Evolutionary conservation across 257 asterid genomes (phyloP).

Genomic region (Solanum bulbocastanum): DNA sequence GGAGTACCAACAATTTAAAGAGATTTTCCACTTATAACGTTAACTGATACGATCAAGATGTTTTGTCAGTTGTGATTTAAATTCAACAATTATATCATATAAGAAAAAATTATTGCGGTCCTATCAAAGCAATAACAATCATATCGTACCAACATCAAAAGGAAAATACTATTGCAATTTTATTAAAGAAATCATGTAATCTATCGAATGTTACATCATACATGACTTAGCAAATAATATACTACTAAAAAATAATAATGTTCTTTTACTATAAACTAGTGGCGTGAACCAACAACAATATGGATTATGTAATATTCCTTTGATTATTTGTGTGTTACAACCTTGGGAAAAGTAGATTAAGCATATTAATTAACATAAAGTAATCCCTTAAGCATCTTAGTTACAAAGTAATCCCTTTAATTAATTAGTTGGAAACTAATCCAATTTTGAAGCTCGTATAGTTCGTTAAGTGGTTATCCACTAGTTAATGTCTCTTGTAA

Average conservation of each 20-base stretch:
- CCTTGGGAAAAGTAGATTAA: neutral
- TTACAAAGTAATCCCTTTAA: neutral
- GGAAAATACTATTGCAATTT: neutral
- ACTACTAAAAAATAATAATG: neutral
- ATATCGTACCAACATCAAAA: neutral
- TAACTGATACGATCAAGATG: neutral
- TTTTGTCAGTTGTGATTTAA: neutral
- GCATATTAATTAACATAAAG: neutral
- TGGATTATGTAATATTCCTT: neutral
- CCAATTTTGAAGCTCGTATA: neutral
- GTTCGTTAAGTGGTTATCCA: conserved; percentile 7
- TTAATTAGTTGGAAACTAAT: neutral
- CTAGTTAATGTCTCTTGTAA: neutral
- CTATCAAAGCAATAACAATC: neutral
- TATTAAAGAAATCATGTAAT: neutral
- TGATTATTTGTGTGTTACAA: neutral
- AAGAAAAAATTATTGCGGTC: neutral
- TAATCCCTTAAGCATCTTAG: neutral
- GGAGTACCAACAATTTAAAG: neutral
- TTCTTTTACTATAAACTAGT: neutral
- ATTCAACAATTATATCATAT: neutral
- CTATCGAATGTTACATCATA: neutral
- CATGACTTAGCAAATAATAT: neutral
- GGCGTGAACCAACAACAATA: neutral
- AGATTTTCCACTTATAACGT: neutral